Base-by-base conservation (phyloP, 2,329 filamentous ascomycete genomes). In the Aspergillus melleus region DNA sequence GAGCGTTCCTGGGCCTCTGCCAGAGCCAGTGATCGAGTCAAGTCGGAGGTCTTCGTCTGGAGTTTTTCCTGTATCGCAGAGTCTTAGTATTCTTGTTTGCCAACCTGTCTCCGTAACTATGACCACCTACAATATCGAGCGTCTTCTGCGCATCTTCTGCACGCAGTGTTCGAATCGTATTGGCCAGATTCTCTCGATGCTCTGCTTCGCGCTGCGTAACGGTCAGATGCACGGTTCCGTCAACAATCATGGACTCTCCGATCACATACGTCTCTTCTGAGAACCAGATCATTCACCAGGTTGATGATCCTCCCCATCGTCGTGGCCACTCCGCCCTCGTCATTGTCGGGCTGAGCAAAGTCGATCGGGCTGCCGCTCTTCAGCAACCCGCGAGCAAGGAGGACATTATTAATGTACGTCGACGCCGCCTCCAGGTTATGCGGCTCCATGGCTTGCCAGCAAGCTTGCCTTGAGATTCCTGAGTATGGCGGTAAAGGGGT, bases 221-320 rank as follows among this genome's bases (percentile, higher is more conserved):
- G 22, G 44, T 47, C 12, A 47, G 44, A 22, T 54, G 59, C 58
- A 66, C 49, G 63, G 64, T 56, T 54, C 57, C 52, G 52, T 42
- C 29, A 30, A 26, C 1, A 29, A 58, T 6, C 5, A 49, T 29
- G 11, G 14, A 36, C n/a, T 54, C 58, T 22, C 20, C 51, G 6
- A 24, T 52, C 57, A 81, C 87, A 68, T 81, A 96, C 92, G 75
- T 99, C 95, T 81, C 93, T 87, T 66, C 93, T 86, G 61, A 97
- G 76, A 60, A 99, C 91, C 67, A 99, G 78, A 73, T 99, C 95
- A 76, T 99, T 96, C 52, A 99, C 87, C 24, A 99, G 84, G 72
- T 94, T 90, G 79, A 99, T 96, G 68, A 98, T 88, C 66, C 88
- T 86, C 20, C 90, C 89, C 88, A 95, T 94, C 19, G 90, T 90